These are phyloP conservation scores for Yamadazyma olivae DNA, from an alignment of 805 yeast genomes.

Conservation along the genomic window DNA sequence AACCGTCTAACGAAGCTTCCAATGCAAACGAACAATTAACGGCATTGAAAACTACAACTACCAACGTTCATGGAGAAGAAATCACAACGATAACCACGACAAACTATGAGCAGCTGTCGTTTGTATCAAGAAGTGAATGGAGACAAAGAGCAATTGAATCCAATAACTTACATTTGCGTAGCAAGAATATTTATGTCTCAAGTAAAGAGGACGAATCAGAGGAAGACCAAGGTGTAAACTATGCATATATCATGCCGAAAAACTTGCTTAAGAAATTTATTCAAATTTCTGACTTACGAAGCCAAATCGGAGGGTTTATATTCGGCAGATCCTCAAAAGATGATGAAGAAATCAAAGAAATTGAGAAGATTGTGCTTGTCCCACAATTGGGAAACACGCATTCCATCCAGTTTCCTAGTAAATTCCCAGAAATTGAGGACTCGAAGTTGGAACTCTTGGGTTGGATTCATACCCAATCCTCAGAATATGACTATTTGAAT, in stretches of 20 bases:
- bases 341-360: slow-evolving; percentile 71
- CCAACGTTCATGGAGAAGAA: slow-evolving; percentile 94
- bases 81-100: slow-evolving; percentile 92
- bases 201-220: slow-evolving; percentile 57
- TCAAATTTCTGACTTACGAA: slow-evolving; percentile 73
- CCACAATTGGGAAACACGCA: slow-evolving; percentile 84
- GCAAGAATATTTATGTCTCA: slow-evolving; percentile 68
- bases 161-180: slow-evolving; percentile 65
- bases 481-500: slow-evolving; percentile 59
- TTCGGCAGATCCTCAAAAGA: slow-evolving; percentile 80
- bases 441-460: slow-evolving; percentile 74
- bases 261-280: slow-evolving; percentile 75
- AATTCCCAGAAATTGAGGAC: slow-evolving; percentile 36
- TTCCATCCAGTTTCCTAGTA: slow-evolving; percentile 57
- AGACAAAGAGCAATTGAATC: slow-evolving; percentile 80
- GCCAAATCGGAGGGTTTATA: slow-evolving; percentile 77
- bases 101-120: slow-evolving; percentile 79
- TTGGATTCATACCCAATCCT: slow-evolving; percentile 88
- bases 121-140: slow-evolving; percentile 89
- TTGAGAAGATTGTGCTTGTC: slow-evolving; percentile 68
- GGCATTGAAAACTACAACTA: slow-evolving; percentile 77
- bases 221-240: slow-evolving; percentile 42
- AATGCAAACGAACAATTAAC: slow-evolving; percentile 54
- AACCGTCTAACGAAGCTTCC: slow-evolving; percentile 28
- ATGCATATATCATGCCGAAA: slow-evolving; percentile 78